Conservation (phyloP, 2,329 filamentous ascomycete species). For the Fusarium caatingaense region DNA sequence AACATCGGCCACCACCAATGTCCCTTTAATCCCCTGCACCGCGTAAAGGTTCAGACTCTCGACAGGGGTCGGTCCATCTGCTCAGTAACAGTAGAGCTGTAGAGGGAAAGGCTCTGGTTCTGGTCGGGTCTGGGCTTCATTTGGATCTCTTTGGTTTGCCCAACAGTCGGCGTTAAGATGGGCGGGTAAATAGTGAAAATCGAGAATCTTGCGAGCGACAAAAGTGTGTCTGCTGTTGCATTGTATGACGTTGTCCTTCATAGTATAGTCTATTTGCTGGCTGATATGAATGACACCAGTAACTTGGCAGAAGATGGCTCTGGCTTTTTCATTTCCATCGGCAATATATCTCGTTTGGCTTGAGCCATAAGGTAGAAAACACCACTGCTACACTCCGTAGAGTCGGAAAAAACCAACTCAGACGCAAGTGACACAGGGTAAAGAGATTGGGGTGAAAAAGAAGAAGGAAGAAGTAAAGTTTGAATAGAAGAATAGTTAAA, state of each 20-base stretch:
- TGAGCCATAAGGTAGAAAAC: constrained; percentile 20
- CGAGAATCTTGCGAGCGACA: constrained; percentile 4
- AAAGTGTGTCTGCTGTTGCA: constrained; percentile 11
- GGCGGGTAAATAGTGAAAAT: constrained; percentile 29
- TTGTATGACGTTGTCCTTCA: neutral
- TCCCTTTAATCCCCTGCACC: constrained; percentile 44
- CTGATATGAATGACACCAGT: neutral
- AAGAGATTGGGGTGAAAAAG: constrained; percentile 15
- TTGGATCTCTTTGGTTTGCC: constrained; percentile 32
- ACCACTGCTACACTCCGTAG: constrained; percentile 7
- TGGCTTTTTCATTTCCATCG: neutral
- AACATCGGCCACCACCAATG: constrained; percentile 26
- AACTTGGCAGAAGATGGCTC: neutral
- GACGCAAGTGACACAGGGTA: constrained; percentile 1
- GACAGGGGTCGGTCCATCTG: constrained; percentile 39
- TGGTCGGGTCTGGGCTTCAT: constrained; percentile 16
- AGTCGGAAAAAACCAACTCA: neutral
- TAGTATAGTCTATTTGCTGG: no score
- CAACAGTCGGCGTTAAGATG: constrained; percentile 48
- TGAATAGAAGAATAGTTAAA: neutral
- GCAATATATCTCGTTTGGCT: constrained; percentile 28
- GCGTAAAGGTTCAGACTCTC: constrained; percentile 47
- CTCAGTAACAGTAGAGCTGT: neutral
- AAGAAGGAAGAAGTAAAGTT: constrained; percentile 11
- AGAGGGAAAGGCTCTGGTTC: neutral